These are phyloP conservation scores for Sporisorium scitamineum DNA, from an alignment of 1,284 basidiomycete species.

Conservation along the genomic window DNA sequence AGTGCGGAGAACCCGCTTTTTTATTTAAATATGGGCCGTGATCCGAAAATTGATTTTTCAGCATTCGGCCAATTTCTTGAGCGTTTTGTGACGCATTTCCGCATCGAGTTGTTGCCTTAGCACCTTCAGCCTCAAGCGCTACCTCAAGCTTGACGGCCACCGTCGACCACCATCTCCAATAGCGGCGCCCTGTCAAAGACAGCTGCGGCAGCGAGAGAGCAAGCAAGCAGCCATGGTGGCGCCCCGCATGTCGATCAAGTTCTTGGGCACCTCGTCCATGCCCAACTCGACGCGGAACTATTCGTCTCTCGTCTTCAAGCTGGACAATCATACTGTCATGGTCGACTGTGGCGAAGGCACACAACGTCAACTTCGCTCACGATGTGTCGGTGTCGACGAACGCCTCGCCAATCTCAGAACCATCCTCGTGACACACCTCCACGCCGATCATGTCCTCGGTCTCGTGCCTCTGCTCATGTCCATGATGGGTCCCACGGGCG, in stretches of 20 bases:
- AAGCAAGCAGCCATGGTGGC: conserved; percentile 33
- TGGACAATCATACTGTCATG: conserved; percentile 61
- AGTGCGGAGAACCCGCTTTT: not conserved
- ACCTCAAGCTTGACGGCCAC: conserved; percentile 3
- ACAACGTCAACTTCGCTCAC: conserved; percentile 59
- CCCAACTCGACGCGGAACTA: conserved; percentile 64
- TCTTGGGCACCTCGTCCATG: conserved; percentile 66
- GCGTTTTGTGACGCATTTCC: conserved; percentile 9
- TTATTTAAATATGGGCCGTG: not conserved
- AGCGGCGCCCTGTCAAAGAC: not conserved
- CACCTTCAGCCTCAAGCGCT: conserved; percentile 12
- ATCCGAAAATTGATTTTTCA: not conserved
- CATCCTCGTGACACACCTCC: conserved; percentile 66
- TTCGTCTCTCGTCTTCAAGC: conserved; percentile 63
- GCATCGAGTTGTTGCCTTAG: conserved; percentile 5
- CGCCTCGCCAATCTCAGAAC: conserved; percentile 59
- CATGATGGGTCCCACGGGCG: conserved; percentile 62
- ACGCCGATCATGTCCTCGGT: conserved; percentile 65
- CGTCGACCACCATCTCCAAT: not conserved
- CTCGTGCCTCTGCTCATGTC: conserved; percentile 64
- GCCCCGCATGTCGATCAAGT: conserved; percentile 56
- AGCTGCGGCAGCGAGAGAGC: not conserved
- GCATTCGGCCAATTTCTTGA: conserved; percentile 6
- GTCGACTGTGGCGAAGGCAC: conserved; percentile 68
- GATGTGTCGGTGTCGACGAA: conserved; percentile 57